phyloP scores from a whole-genome alignment of 805 yeast genomes.

The Candida succiphila region DNA sequence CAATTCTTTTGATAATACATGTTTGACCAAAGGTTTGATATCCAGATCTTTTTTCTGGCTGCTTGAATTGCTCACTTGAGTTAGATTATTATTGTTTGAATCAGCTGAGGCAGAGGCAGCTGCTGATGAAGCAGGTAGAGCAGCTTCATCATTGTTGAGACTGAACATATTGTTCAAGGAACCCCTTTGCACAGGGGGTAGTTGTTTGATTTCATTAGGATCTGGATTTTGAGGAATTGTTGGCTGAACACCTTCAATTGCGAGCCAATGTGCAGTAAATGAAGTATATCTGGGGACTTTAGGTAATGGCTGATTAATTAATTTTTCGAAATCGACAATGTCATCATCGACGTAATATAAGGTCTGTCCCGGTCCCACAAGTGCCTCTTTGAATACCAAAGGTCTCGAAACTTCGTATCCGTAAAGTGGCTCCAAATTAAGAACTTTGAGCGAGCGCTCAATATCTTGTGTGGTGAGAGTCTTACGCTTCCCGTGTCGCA shows the following conservation, averaged over 20 bases:
- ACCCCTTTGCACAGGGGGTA: constrained; percentile 76
- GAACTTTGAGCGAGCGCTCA: constrained; percentile 66
- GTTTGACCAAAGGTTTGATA: constrained; percentile 87
- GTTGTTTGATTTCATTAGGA: constrained; percentile 61
- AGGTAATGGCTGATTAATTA: constrained; percentile 90
- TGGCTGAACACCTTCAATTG: constrained; percentile 98
- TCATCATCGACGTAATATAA: constrained; percentile 85
- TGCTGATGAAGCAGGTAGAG: constrained; percentile 6
- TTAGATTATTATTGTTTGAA: background rate
- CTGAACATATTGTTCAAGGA: constrained; percentile 58
- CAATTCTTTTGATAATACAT: constrained; percentile 86
- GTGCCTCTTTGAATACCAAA: constrained; percentile 73
- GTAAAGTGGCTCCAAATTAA: constrained; percentile 90
- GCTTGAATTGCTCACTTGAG: background rate
- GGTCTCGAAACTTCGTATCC: constrained; percentile 73
- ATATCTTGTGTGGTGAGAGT: constrained; percentile 75
- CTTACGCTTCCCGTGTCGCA: constrained; percentile 87
- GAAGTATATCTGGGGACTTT: constrained; percentile 89
- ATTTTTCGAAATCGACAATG: constrained; percentile 87
- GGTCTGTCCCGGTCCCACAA: constrained; percentile 87
- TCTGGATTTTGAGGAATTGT: constrained; percentile 94
- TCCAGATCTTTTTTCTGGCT: constrained; percentile 36
- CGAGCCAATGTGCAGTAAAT: constrained; percentile 94
- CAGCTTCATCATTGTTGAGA: constrained; percentile 36
- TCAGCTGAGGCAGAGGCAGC: constrained; percentile 18